Conservation (phyloP, 768 basidiomycete genomes). For the Xanthoconium stramineum region DNA sequence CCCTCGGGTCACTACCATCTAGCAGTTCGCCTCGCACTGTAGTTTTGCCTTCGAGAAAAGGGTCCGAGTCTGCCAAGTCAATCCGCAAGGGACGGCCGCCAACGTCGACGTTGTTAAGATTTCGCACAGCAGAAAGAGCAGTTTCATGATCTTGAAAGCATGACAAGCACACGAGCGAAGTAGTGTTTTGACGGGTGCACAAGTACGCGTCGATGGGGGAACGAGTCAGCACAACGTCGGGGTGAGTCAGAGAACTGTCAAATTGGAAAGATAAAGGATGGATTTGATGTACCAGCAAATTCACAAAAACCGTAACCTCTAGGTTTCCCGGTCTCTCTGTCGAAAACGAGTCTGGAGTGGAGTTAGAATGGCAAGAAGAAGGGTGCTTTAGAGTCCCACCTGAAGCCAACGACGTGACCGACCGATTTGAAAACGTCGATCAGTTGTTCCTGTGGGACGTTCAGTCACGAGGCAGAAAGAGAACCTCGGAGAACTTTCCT, state of each 20-base stretch:
- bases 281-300: slow-evolving; percentile 72
- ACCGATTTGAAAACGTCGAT: slow-evolving; percentile 88
- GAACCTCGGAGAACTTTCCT: slow-evolving; percentile 37
- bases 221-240: slow-evolving; percentile 17
- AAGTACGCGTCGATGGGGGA: background rate
- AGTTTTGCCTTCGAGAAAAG: slow-evolving; percentile 87
- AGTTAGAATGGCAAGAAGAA: slow-evolving; percentile 1
- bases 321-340: slow-evolving; percentile 91
- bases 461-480: slow-evolving; percentile 4
- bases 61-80: slow-evolving; percentile 91
- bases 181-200: slow-evolving; percentile 7
- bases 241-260: slow-evolving; percentile 39
- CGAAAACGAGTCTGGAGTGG: slow-evolving; percentile 69
- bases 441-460: slow-evolving; percentile 58
- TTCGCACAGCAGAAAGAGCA: slow-evolving; percentile 91
- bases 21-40: slow-evolving; percentile 80
- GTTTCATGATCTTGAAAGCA: slow-evolving; percentile 82
- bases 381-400: slow-evolving; percentile 40
- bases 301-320: slow-evolving; percentile 94
- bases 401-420: slow-evolving; percentile 85
- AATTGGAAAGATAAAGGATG: slow-evolving; percentile 22
- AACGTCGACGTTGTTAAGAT: slow-evolving; percentile 89
- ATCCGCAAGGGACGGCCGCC: slow-evolving; percentile 92
- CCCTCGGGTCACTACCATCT: slow-evolving; percentile 51
- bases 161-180: slow-evolving; percentile 14